Percentiles rank a stretch among this genome's conserved stretches.
Conservation (phyloP, 2,329 filamentous ascomycete genomes). For the Apiospora koreana region DNA sequence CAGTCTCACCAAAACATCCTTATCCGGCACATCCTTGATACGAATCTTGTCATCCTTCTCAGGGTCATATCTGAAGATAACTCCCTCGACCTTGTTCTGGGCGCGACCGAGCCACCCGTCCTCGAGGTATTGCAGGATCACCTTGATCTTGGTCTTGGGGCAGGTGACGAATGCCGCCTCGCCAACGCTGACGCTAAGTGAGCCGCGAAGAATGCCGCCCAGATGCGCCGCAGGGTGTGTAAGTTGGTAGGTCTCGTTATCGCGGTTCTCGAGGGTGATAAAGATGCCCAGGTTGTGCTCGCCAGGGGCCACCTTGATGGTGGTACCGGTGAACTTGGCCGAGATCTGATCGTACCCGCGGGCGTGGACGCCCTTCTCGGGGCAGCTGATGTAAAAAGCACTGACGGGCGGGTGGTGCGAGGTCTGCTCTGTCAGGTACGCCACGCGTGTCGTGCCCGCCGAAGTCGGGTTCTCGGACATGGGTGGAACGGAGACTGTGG, state of each 20-base stretch:
- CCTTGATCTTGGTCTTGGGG: slow-evolving; percentile 86
- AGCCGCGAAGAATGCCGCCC: slow-evolving; percentile 82
- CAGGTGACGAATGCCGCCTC: slow-evolving; percentile 89
- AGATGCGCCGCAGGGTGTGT: slow-evolving; percentile 94
- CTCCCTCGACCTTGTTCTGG: slow-evolving; percentile 88
- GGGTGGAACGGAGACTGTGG: slow-evolving; percentile 53
- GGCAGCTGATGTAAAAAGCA: slow-evolving; percentile 91
- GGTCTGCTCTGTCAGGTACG: slow-evolving; percentile 95
- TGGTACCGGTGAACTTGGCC: slow-evolving; percentile 96
- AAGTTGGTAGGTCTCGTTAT: slow-evolving; percentile 90
- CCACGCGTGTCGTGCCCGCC: slow-evolving; percentile 69
- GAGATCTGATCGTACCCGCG: slow-evolving; percentile 94
- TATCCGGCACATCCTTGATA: slow-evolving; percentile 84
- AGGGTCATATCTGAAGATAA: slow-evolving; percentile 88
- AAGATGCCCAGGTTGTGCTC: slow-evolving; percentile 97
- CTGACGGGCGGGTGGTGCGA: slow-evolving; percentile 97
- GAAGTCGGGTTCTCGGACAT: slow-evolving; percentile 43
- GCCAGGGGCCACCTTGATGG: slow-evolving; percentile 86
- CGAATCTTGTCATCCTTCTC: slow-evolving; percentile 78
- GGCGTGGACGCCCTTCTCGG: slow-evolving; percentile 84
- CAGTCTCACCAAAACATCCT: slow-evolving; percentile 79
- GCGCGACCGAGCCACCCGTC: slow-evolving; percentile 92
- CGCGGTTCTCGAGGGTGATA: slow-evolving; percentile 76
- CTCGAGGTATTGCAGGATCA: slow-evolving; percentile 88
- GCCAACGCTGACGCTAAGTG: slow-evolving; percentile 86